Evolutionary conservation across 1,284 basidiomycete genomes (phyloP).

Genomic region (Tylopilus sp.): DNA sequence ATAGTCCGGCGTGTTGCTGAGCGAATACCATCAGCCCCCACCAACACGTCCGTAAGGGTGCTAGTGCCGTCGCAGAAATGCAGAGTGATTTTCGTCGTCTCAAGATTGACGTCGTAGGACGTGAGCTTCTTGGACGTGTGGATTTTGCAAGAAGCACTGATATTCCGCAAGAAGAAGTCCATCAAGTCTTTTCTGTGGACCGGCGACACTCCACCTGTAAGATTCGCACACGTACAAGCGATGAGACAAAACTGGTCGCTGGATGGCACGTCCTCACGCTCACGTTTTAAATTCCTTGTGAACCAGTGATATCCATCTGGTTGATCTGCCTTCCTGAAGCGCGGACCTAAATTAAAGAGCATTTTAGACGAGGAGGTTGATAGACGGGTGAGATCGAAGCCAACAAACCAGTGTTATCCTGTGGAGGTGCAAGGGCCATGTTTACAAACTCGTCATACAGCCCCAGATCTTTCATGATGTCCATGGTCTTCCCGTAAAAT

Average conservation of each 20-base stretch:
- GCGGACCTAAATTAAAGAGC: constrained; percentile 8
- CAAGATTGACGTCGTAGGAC: constrained; percentile 18
- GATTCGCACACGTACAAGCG: background rate
- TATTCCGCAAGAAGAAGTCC: constrained; percentile 26
- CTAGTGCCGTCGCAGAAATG: constrained; percentile 34
- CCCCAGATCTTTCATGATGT: background rate
- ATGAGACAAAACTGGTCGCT: background rate
- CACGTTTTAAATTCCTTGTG: constrained; percentile 9
- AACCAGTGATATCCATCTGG: constrained; percentile 28
- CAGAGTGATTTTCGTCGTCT: constrained; percentile 18
- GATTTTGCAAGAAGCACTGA: constrained; percentile 30
- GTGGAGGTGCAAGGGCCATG: background rate
- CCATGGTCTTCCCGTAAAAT: background rate
- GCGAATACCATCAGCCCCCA: constrained; percentile 31
- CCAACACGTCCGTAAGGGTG: constrained; percentile 33
- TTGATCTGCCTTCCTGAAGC: constrained; percentile 25
- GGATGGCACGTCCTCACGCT: constrained; percentile 5
- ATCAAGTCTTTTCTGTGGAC: constrained; percentile 36
- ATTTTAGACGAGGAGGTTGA: background rate
- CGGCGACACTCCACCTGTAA: constrained; percentile 23
- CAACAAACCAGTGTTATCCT: background rate
- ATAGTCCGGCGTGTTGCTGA: constrained; percentile 22
- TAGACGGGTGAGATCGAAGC: too few relatives aligned
- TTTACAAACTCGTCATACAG: background rate
- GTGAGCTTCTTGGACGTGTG: constrained; percentile 33